phyloP scores from a whole-genome alignment of 371 early-diverging fungal species.

The Mortierella sp. region DNA sequence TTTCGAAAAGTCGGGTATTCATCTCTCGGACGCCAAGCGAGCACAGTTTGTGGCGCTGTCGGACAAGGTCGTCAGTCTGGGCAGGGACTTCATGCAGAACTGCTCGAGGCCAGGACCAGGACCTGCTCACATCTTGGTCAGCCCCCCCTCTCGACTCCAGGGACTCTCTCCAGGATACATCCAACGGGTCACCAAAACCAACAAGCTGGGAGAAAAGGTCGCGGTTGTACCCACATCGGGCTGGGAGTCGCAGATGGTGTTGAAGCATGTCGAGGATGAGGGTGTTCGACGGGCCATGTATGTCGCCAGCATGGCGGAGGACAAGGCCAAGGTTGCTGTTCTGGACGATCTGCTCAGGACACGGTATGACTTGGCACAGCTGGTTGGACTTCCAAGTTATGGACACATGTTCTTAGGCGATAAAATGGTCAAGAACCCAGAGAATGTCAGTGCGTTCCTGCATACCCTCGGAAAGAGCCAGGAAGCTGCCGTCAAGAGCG shows the following conservation, averaged over 20 bases:
- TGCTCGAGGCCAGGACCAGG: conserved; percentile 41
- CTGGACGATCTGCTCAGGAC: conserved; percentile 83
- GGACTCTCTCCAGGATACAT: conserved; percentile 46
- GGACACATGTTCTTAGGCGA: conserved; percentile 88
- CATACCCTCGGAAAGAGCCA: conserved; percentile 73
- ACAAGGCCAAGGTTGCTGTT: conserved; percentile 68
- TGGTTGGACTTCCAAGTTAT: conserved; percentile 86
- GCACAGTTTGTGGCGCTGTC: conserved; percentile 85
- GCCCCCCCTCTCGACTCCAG: conserved; percentile 51
- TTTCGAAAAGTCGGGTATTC: conserved; percentile 96
- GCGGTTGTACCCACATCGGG: conserved; percentile 67
- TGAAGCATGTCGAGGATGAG: conserved; percentile 75
- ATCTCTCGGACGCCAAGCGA: conserved; percentile 78
- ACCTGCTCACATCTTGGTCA: conserved; percentile 51
- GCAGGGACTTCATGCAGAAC: conserved; percentile 79
- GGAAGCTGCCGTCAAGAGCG: conserved; percentile 63
- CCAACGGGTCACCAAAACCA: conserved; percentile 48
- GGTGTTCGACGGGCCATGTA: conserved; percentile 79
- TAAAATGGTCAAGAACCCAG: conserved; percentile 94
- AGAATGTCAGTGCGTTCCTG: conserved; percentile 89
- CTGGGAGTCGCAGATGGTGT: conserved; percentile 69
- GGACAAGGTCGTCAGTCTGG: conserved; percentile 84
- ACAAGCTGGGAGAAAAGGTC: conserved; percentile 47
- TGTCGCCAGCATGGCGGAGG: conserved; percentile 80
- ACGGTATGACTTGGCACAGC: conserved; percentile 80